Evolutionary conservation across 257 asterid genomes (phyloP), one percentile per base, ranked within the genome.

Genomic region (Gentiana macrophylla): DNA sequence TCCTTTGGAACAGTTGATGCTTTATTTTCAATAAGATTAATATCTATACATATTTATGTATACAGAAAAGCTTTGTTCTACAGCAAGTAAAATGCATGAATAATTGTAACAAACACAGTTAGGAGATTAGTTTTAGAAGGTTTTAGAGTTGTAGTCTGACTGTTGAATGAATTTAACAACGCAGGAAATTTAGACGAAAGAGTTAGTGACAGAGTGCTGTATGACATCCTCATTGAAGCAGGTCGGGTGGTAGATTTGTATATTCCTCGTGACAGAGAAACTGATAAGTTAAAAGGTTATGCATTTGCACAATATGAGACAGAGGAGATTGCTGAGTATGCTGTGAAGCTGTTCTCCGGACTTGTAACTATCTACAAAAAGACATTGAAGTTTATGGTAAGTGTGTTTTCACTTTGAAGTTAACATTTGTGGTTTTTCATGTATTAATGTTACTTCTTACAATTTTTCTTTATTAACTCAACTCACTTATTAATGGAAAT

Each of bases 181-280:
- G 1, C 78, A 92, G 97, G 99, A 5, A 88, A 79, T 76, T 72
- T 92, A 65, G 99, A 92, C 35, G 97, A 88, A 65, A 85, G 75
- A 63, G 95, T 92, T 52, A 73, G 67, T 35, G 95, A 92, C 5
- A 82, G 94, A 77, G 94, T 92, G 60, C 67, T 92, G 70, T 92
- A 92, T 60, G 97, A 92, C 71, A 92, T 92, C 67, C 86, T 92
- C 38, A 88, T 92, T 72, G 94, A 92, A 79, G 97, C 99, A 12
- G 97, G 97, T 3, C 89, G 83, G 11, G 77, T 92, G 4, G 81
- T 88, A 47, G 94, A 92, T 58, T 64, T 92, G 62, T 46, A 80
- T 65, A 79, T 92, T 53, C 98, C 98, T 50, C 86, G 82, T 32
- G 98, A 88, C 69, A 88, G 63, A 79, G 95, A 92, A 69, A 85